Conservation (phyloP, 2,329 filamentous ascomycete genomes). For the Cordyceps javanica region DNA sequence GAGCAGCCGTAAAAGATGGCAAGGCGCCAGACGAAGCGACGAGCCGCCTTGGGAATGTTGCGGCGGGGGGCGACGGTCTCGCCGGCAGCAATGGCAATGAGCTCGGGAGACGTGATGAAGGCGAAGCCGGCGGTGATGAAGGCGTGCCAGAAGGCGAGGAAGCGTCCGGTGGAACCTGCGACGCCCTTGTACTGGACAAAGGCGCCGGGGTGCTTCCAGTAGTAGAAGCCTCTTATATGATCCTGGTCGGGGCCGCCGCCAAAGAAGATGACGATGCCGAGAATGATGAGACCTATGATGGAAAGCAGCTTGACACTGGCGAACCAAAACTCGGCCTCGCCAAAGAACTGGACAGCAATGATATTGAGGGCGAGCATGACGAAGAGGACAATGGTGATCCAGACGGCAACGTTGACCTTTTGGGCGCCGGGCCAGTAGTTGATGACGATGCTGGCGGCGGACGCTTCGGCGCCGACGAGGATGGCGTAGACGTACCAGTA, state of each 20-base stretch:
- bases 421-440: conserved; percentile 50
- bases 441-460: conserved; percentile 51
- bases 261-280: conserved; percentile 50
- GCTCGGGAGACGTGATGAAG: conserved; percentile 57
- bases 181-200: conserved; percentile 41
- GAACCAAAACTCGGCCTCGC: conserved; percentile 58
- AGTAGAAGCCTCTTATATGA: conserved; percentile 38
- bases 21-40: conserved; percentile 56
- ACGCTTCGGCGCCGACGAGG: conserved; percentile 51
- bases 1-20: conserved; percentile 59
- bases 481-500: conserved; percentile 59
- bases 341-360: conserved; percentile 50
- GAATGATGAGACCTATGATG: conserved; percentile 51
- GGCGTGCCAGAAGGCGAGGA: conserved; percentile 50
- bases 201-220: conserved; percentile 49
- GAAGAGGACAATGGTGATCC: conserved; percentile 52
- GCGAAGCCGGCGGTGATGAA: conserved; percentile 54
- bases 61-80: conserved; percentile 58
- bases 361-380: conserved; percentile 51
- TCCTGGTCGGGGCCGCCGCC: conserved; percentile 47
- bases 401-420: conserved; percentile 46
- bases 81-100: conserved; percentile 57
- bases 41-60: conserved; percentile 60
- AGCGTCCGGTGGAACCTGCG: conserved; percentile 44
- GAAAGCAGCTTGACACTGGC: conserved; percentile 54